Conservation (phyloP, 345 rosid species). For the Conringia planisiliqua region DNA sequence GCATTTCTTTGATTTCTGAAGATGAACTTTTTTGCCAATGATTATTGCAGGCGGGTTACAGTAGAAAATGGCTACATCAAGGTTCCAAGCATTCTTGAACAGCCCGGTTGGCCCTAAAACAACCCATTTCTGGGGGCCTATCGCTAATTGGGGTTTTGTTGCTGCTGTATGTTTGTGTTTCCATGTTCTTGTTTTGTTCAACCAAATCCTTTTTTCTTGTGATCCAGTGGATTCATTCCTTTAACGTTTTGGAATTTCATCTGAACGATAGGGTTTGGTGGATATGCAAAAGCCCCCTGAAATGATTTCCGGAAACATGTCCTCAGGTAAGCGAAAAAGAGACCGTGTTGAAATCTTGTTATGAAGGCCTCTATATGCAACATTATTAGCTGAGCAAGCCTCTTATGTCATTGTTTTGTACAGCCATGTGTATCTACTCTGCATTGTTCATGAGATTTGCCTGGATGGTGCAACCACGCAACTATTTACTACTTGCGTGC, state of each 20-base stretch:
- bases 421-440: constrained; percentile 83
- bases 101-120: constrained; percentile 87
- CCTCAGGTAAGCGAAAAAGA: constrained; percentile 42
- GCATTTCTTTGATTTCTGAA: too few species aligned
- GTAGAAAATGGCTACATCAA: constrained; percentile 56
- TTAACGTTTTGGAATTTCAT: not conserved
- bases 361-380: not conserved
- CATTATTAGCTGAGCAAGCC: not conserved
- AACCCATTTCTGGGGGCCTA: constrained; percentile 89
- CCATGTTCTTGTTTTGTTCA: not conserved
- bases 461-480: constrained; percentile 90
- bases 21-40: too few species aligned
- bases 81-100: constrained; percentile 70
- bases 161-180: constrained; percentile 53
- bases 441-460: constrained; percentile 87
- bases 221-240: not conserved
- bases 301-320: constrained; percentile 88
- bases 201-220: not conserved
- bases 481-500: constrained; percentile 79
- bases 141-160: constrained; percentile 90
- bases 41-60: not conserved
- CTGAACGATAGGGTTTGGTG: constrained; percentile 62
- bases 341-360: not conserved
- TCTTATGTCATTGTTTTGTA: not conserved
- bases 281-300: constrained; percentile 96